A percentile compares a stretch with the other conserved stretches of the same genome.
phyloP scores from a whole-genome alignment of 805 yeast genomes.

The Yarrowia sp. region DNA sequence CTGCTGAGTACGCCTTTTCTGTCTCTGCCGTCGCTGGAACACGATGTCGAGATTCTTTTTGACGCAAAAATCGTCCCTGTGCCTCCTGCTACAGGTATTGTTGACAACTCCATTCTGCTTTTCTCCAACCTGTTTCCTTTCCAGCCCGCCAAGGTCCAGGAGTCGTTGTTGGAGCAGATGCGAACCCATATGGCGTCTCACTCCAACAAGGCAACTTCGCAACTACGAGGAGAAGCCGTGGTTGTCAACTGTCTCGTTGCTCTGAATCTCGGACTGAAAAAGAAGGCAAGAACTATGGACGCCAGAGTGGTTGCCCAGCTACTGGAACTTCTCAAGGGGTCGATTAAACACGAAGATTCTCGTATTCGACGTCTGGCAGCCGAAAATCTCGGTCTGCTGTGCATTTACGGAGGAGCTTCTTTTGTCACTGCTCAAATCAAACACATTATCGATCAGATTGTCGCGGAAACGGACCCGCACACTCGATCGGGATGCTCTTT shows the following conservation, averaged over 20 bases:
- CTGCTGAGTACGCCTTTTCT: conserved; percentile 37
- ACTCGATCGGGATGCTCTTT: conserved; percentile 58
- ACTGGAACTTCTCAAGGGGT: conserved; percentile 49
- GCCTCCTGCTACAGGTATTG: conserved; percentile 47
- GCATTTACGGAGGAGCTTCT: conserved; percentile 34
- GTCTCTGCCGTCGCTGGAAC: conserved; percentile 27
- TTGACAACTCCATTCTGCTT: conserved; percentile 77
- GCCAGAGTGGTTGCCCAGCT: conserved; percentile 45
- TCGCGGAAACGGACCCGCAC: conserved; percentile 60
- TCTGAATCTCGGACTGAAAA: conserved; percentile 49
- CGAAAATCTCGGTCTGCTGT: conserved; percentile 55
- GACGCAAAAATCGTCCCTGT: conserved; percentile 30
- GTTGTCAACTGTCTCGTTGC: conserved; percentile 62
- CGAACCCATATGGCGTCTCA: conserved; percentile 46
- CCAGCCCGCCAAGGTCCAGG: conserved; percentile 74
- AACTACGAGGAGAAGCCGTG: conserved; percentile 44
- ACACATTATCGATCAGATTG: conserved; percentile 60
- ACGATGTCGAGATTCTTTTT: conserved; percentile 6
- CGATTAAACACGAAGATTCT: conserved; percentile 43
- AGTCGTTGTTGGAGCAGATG: conserved; percentile 79
- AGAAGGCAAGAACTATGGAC: conserved; percentile 16
- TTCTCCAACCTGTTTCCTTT: conserved; percentile 68
- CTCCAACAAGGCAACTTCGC: conserved; percentile 17
- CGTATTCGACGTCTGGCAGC: conserved; percentile 49
- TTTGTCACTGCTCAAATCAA: conserved; percentile 45